Conservation (phyloP, 805 yeast genomes). For the Candida khao-thaluensis region DNA sequence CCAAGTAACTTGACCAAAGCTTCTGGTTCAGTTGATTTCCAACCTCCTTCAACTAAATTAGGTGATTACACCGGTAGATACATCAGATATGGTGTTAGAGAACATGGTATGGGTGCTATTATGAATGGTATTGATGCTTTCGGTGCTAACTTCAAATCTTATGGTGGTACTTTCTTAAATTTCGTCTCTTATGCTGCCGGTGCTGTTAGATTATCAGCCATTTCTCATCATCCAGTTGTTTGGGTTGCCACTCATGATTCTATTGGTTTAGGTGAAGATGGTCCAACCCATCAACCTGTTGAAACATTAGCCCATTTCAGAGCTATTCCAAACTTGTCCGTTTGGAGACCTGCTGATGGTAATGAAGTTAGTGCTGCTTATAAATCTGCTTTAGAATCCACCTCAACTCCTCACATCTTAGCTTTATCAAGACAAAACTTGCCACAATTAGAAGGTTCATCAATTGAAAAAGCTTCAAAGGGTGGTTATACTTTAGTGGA, state of each 20-base stretch:
- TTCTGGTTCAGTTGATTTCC: constrained; percentile 84
- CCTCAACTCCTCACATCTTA: constrained; percentile 67
- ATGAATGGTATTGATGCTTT: constrained; percentile 95
- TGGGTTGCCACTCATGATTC: constrained; percentile 93
- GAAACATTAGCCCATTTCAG: constrained; percentile 85
- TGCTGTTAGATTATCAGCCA: constrained; percentile 81
- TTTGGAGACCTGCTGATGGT: constrained; percentile 95
- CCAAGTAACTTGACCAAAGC: constrained; percentile 95
- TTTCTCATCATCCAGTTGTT: constrained; percentile 77
- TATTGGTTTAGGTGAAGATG: constrained; percentile 89
- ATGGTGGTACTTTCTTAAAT: constrained; percentile 98
- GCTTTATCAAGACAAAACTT: constrained; percentile 84
- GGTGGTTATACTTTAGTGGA: constrained; percentile 84
- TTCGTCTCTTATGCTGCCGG: constrained; percentile 83
- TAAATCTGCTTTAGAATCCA: constrained; percentile 59
- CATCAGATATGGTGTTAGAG: constrained; percentile 97
- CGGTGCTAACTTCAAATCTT: constrained; percentile 81
- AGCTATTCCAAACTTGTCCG: constrained; percentile 78
- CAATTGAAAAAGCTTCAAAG: constrained; percentile 85
- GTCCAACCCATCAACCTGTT: constrained; percentile 92
- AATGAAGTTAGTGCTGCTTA: constrained; percentile 86
- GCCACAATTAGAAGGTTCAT: constrained; percentile 91
- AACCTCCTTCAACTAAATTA: constrained; percentile 73
- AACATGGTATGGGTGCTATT: constrained; percentile 98
- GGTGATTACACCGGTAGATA: constrained; percentile 92